Evolutionary conservation across 352 stramenopile genomes (phyloP).

Genomic region (Phytophthora lateralis): DNA sequence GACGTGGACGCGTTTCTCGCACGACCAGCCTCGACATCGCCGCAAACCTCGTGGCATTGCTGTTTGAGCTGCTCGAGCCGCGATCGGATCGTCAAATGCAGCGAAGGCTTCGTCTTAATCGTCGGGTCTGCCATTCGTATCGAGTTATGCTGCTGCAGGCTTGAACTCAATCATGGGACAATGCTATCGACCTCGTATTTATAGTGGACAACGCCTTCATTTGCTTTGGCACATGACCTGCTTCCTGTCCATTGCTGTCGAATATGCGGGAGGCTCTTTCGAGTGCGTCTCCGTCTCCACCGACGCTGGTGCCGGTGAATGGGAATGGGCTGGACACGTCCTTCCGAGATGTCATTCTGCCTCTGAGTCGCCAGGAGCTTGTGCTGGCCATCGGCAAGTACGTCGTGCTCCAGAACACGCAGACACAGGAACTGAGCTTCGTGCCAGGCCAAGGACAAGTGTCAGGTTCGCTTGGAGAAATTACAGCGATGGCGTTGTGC

Average conservation of each 20-base stretch:
- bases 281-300: constrained; percentile 4
- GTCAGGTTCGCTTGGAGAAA: constrained; percentile 46
- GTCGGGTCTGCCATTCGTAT: constrained; percentile 1
- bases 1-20: constrained; percentile 1
- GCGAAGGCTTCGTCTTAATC: constrained; percentile 4
- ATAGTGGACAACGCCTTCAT: constrained; percentile 15
- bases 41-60: constrained; percentile 21
- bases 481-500: constrained; percentile 75
- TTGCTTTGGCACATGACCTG: constrained; percentile 4
- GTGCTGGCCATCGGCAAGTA: constrained; percentile 69
- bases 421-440: constrained; percentile 63
- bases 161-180: constrained; percentile 5
- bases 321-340: constrained; percentile 58
- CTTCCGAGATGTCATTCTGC: constrained; percentile 61
- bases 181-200: constrained; percentile 22
- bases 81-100: constrained; percentile 21
- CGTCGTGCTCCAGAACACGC: constrained; percentile 69
- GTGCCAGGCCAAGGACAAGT: constrained; percentile 34
- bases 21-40: not conserved
- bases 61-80: constrained; percentile 23
- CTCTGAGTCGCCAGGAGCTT: constrained; percentile 63
- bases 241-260: not conserved
- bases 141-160: not conserved
- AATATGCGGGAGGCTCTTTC: constrained; percentile 14
- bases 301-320: constrained; percentile 44